Evolutionary conservation across 2,329 filamentous ascomycete genomes (phyloP).

Genomic region (Diaporthe vexans): DNA sequence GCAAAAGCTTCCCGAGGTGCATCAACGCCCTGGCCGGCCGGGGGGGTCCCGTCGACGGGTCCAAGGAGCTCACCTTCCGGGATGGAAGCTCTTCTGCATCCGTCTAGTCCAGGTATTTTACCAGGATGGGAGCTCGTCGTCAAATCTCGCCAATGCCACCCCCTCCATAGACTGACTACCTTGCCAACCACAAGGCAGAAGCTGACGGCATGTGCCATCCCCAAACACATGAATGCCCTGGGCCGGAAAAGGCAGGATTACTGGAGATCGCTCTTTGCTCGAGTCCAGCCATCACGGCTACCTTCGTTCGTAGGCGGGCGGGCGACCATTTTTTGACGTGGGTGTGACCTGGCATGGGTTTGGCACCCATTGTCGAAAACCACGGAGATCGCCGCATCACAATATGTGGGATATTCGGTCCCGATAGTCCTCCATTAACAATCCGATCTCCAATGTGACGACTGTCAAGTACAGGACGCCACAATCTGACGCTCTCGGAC

Average conservation of each 20-base stretch:
- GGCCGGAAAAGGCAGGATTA: background rate
- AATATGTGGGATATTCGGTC: constrained; percentile 2
- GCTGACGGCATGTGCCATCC: constrained; percentile 21
- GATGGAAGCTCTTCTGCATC: constrained; percentile 27
- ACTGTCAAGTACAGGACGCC: constrained; percentile 30
- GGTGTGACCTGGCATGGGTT: constrained; percentile 3
- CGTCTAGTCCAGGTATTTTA: constrained; percentile 12
- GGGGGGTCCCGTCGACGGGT: constrained; percentile 29
- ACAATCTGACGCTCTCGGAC: constrained; percentile 24
- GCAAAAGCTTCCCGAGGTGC: constrained; percentile 40
- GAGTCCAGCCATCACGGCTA: constrained; percentile 19
- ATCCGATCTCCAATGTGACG: constrained; percentile 40
- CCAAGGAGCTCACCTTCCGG: constrained; percentile 34
- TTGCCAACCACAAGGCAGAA: constrained; percentile 30
- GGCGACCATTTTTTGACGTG: background rate
- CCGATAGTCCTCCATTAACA: constrained; percentile 23
- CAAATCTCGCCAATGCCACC: constrained; percentile 25
- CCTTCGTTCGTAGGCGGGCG: background rate
- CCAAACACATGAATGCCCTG: background rate
- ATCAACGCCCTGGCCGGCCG: constrained; percentile 29
- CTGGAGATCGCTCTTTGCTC: constrained; percentile 16
- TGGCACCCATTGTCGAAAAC: background rate
- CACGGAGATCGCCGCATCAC: constrained; percentile 32
- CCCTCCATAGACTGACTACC: background rate
- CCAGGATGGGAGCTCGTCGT: constrained; percentile 37